Evolutionary conservation across 2,329 filamentous ascomycete genomes (phyloP).

Genomic region (Colletotrichum sp.): DNA sequence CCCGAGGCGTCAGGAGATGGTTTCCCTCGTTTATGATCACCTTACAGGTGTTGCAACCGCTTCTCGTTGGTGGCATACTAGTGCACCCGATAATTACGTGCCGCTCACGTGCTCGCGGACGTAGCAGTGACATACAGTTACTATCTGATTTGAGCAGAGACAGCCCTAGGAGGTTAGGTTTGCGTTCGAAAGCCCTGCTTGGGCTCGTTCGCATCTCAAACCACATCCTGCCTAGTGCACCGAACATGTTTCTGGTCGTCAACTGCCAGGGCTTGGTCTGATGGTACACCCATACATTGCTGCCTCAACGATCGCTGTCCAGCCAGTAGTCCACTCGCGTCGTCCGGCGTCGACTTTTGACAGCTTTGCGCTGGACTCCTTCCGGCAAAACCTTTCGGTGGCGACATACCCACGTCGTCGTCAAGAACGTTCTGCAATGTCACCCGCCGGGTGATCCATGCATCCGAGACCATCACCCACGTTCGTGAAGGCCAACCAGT

Average conservation of each 20-base stretch:
- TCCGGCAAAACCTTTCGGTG: background rate
- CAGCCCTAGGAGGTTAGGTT: background rate
- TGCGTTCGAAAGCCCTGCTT: background rate
- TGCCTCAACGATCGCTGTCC: background rate
- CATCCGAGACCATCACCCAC: background rate
- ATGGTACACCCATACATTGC: background rate
- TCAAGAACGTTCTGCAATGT: background rate
- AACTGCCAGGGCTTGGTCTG: background rate
- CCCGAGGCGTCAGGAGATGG: background rate
- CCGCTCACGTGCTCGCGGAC: background rate
- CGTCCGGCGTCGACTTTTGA: background rate
- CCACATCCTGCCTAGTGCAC: conserved; percentile 3
- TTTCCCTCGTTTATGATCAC: background rate
- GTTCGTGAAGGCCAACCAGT: background rate
- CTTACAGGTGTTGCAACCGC: background rate
- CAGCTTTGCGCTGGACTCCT: background rate
- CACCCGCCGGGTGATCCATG: background rate
- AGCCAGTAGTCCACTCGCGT: background rate
- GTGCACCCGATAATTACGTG: background rate
- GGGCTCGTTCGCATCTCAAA: background rate
- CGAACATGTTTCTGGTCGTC: background rate
- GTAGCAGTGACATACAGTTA: background rate
- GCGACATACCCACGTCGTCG: background rate
- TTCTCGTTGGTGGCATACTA: background rate
- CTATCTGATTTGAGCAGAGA: background rate